Conservation (phyloP, 805 yeast genomes). For the Wickerhamiella sergipiensis region DNA sequence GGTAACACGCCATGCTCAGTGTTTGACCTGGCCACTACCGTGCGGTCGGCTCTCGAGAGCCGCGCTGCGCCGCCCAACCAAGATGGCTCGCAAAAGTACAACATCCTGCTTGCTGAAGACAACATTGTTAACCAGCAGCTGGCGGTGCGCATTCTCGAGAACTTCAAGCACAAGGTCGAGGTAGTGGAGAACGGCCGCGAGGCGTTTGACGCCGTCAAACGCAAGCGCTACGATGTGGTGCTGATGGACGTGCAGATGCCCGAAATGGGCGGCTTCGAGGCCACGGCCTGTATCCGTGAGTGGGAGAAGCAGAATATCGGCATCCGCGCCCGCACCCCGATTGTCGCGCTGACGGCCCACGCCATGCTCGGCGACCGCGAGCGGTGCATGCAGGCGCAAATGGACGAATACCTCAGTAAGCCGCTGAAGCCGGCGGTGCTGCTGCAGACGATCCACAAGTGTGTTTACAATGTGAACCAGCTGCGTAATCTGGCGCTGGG, state of each 20-base stretch:
- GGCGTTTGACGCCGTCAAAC: slow-evolving; percentile 62
- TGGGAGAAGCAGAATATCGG: slow-evolving; percentile 77
- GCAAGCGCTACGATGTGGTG: slow-evolving; percentile 60
- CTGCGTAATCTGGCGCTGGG: slow-evolving; percentile 26
- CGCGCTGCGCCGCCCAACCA: slow-evolving; percentile 67
- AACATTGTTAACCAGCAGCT: slow-evolving; percentile 76
- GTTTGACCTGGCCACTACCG: slow-evolving; percentile 66
- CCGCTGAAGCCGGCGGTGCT: slow-evolving; percentile 74
- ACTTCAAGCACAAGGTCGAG: slow-evolving; percentile 70
- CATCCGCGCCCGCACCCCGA: slow-evolving; percentile 65
- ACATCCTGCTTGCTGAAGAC: slow-evolving; percentile 72
- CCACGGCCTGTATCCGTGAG: slow-evolving; percentile 71
- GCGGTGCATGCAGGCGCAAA: slow-evolving; percentile 71
- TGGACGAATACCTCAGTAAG: slow-evolving; percentile 84
- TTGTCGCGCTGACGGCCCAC: slow-evolving; percentile 82
- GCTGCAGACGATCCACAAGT: slow-evolving; percentile 73
- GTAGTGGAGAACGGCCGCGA: slow-evolving; percentile 81
- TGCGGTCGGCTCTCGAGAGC: slow-evolving; percentile 75
- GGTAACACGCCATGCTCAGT: slow-evolving; percentile 82
- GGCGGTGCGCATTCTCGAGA: slow-evolving; percentile 73
- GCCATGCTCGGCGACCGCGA: slow-evolving; percentile 92
- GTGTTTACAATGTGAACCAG: slow-evolving; percentile 42
- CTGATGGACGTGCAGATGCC: slow-evolving; percentile 95
- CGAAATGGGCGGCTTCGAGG: slow-evolving; percentile 89
- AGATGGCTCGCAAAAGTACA: slow-evolving; percentile 64